Base-by-base conservation (phyloP, 495 filamentous ascomycete species). In the Astrothelium subdiscretum region DNA sequence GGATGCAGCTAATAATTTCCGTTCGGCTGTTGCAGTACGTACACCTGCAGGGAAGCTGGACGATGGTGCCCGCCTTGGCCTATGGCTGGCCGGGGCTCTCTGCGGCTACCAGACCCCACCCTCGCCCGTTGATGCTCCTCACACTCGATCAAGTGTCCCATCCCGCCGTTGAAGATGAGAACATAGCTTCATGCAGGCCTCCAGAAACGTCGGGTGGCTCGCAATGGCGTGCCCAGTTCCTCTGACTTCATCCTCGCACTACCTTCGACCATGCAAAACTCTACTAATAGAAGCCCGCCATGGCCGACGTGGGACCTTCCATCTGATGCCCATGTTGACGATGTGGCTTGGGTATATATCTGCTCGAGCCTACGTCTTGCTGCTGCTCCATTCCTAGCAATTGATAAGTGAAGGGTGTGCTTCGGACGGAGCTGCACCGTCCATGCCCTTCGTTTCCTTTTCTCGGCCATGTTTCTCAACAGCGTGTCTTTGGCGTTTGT, bases 341-440 rank as follows among this genome's bases (percentile, higher is more conserved):
- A 70, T 68, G 66, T 68, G 68, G 68, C 68, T 69, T 66, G 40
- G 59, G 63, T 71, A 71, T 71, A 67, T 71, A 71, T 63, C 63
- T 62, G 52, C 63, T 61, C 62, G 65, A 64, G 62, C 59, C 63
- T 51, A 40, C 61, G 48, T 43, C 54, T 62, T 69, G 62, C 63
- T 60, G 57, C 61, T 61, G 54, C 59, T 62, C 58, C 12, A 27
- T 27, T 26, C 24, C 12, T 29, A 27, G 11, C n/a, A 15, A 15
- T 20, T 15, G 12, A 18, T 60, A 67, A 60, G 68, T 71, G 69
- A 69, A 66, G 67, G 65, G 66, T 43, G 66, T 65, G 63, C 62
- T 63, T 64, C 61, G 67, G 20, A 61, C 63, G 31, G 26, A 35
- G 57, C 15, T 35, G 35, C 22, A 32, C 57, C n/a, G 32, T 59